Evolutionary conservation across 2,329 filamentous ascomycete species (phyloP).

Genomic region (Fonsecaea erecta): DNA sequence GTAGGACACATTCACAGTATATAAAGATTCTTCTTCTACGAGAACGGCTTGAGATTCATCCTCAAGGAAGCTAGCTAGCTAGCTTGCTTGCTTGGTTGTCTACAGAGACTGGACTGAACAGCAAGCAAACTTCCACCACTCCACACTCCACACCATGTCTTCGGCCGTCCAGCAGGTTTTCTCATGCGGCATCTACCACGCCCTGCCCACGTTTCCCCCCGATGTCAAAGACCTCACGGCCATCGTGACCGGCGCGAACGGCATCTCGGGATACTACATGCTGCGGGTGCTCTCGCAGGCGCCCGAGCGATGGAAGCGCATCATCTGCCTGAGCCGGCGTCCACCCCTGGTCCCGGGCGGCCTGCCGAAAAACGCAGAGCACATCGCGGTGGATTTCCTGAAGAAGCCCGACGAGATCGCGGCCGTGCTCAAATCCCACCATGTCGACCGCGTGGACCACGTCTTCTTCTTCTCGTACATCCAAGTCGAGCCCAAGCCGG

Average conservation of each 20-base stretch:
- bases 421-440: conserved; percentile 35
- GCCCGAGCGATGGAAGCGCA: conserved; percentile 57
- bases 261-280: conserved; percentile 59
- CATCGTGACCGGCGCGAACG: conserved; percentile 60
- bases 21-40: not conserved
- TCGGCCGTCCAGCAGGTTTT: conserved; percentile 23
- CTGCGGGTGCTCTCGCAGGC: conserved; percentile 53
- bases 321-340: conserved; percentile 55
- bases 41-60: not conserved
- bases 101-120: too few relatives aligned
- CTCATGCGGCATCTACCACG: conserved; percentile 53
- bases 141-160: conserved; percentile 5
- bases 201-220: conserved; percentile 52
- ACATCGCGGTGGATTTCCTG: conserved; percentile 48
- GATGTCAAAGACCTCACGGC: conserved; percentile 53
- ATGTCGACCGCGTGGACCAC: conserved; percentile 46
- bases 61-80: not conserved
- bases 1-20: not conserved
- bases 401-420: conserved; percentile 40
- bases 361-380: conserved; percentile 47
- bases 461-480: conserved; percentile 62
- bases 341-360: conserved; percentile 49
- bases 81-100: too few relatives aligned
- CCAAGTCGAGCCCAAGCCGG: conserved; percentile 53
- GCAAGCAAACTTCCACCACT: too few relatives aligned